phyloP scores from a whole-genome alignment of 495 filamentous ascomycete species.

The Letharia columbiana region DNA sequence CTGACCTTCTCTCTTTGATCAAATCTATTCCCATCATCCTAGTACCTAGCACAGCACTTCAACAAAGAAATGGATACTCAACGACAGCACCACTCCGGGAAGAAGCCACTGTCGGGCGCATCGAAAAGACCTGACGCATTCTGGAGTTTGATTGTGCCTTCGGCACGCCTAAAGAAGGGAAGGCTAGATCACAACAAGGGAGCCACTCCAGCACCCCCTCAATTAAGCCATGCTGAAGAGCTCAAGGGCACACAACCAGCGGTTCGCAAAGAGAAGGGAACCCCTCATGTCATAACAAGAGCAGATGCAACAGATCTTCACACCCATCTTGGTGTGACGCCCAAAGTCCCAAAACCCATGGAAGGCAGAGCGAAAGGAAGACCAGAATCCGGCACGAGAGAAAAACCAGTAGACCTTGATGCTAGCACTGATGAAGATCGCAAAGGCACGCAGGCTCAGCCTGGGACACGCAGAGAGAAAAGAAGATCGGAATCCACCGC shows the following conservation, averaged over 20 bases:
- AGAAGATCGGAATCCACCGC: neutral
- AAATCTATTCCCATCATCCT: neutral
- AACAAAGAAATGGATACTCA: neutral
- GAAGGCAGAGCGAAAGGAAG: neutral
- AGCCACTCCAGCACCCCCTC: neutral
- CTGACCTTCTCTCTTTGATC: neutral
- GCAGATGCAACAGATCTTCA: neutral
- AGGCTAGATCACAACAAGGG: neutral
- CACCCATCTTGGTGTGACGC: neutral
- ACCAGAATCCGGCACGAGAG: neutral
- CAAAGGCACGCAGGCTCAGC: too few relatives aligned
- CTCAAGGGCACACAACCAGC: neutral
- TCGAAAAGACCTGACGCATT: neutral
- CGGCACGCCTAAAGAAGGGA: neutral
- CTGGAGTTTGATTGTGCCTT: neutral
- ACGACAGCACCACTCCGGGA: neutral
- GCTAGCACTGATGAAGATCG: neutral
- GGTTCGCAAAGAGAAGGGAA: neutral
- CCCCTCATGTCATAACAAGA: neutral
- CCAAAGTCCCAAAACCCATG: neutral
- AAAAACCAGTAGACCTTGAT: neutral
- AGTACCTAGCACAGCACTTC: neutral
- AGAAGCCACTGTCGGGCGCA: neutral
- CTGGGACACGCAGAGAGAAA: neutral
- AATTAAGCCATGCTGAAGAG: neutral